Evolutionary conservation across 2,329 filamentous ascomycete species (phyloP), one percentile per base, ranked within the genome.

Genomic region (Triangularia setosa): DNA sequence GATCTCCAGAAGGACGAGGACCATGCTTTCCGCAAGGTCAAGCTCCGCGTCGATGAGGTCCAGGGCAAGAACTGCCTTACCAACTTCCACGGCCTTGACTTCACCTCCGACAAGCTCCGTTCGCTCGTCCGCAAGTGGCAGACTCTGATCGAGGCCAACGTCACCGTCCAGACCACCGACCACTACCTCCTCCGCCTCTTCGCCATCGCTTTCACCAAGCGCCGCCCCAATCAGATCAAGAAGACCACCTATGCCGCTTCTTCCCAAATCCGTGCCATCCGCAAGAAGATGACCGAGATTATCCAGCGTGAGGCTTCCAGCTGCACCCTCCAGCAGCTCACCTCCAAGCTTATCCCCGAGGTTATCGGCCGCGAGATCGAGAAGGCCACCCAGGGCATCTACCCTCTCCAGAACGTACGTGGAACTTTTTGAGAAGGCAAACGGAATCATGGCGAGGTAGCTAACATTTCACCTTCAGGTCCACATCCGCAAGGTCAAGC

Each of bases 31-130:
- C 94, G 95, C 85, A 99, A 99, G 88, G 87, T 99, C 80, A 97
- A 96, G 88, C 93, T 99, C 79, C 90, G 95, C 73, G 92, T 98
- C 76, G 95, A 99, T 79, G 95, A 99, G 85, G 89, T 99, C 71
- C 95, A 99, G 86, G 95, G 95, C 87, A 97, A 97, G 90, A 98
- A 97, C 90, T 98, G 95, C 86, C 85, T 99, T 82, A 98, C 95
- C 87, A 97, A 97, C 90, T 99, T 99, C 91, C 93, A 99, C 89
- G 95, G 95, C 75, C 89, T 99, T 80, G 95, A 99, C 85, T 98
- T 99, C 90, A 99, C 95, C 79, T 97, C 95, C 75, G 95, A 99
- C 89, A 99, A 99, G 89, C 90, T 99, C 76, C 92, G 95, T 79
- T 98, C 95, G 70, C 90, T 99, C 73, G 95, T 99, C 75, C 93